A percentile compares a stretch with the other conserved stretches of the same genome.
These are phyloP conservation scores for Penicillium sp. DNA, from an alignment of 2,329 filamentous ascomycete species.

Conservation along the genomic window DNA sequence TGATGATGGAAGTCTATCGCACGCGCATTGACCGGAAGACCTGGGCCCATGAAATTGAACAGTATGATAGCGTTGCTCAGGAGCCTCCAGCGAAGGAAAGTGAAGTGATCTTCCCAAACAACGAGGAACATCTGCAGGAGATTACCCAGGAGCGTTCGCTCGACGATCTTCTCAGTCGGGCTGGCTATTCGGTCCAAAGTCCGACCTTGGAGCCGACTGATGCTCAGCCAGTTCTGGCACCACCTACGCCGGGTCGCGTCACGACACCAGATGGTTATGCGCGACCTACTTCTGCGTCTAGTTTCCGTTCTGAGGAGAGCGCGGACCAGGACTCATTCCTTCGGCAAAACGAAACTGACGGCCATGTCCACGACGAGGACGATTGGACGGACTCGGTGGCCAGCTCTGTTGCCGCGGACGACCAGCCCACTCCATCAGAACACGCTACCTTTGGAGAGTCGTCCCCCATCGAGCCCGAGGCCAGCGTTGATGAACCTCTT, in stretches of 20 bases:
- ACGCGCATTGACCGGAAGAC: conserved; percentile 58
- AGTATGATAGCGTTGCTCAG: conserved; percentile 27
- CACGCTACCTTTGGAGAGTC: conserved; percentile 1
- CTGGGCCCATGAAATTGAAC: conserved; percentile 41
- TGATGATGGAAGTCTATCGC: conserved; percentile 61
- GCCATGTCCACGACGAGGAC: conserved; percentile 7
- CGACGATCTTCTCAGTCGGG: conserved; percentile 38
- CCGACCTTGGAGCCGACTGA: conserved; percentile 17
- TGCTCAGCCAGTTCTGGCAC: conserved; percentile 20
- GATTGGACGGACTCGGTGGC: conserved; percentile 13
- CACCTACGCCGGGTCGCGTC: conserved; percentile 16
- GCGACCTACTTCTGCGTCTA: conserved; percentile 19
- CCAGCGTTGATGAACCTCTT: background rate
- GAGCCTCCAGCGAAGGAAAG: conserved; percentile 8
- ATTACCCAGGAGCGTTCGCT: conserved; percentile 30
- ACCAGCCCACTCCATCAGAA: conserved; percentile 2
- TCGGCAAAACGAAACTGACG: background rate
- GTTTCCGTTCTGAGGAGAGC: conserved; percentile 15
- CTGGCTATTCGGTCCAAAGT: conserved; percentile 35
- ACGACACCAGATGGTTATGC: conserved; percentile 20
- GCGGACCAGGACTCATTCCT: conserved; percentile 9
- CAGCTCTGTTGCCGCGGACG: conserved; percentile 14
- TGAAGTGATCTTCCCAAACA: conserved; percentile 25
- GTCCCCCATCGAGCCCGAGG: background rate
- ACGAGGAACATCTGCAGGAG: conserved; percentile 19